Percentiles rank a stretch among this genome's conserved stretches.
These are phyloP conservation scores for Stachybotrys echinatus DNA, from an alignment of 2,329 filamentous ascomycete genomes.

Conservation along the genomic window DNA sequence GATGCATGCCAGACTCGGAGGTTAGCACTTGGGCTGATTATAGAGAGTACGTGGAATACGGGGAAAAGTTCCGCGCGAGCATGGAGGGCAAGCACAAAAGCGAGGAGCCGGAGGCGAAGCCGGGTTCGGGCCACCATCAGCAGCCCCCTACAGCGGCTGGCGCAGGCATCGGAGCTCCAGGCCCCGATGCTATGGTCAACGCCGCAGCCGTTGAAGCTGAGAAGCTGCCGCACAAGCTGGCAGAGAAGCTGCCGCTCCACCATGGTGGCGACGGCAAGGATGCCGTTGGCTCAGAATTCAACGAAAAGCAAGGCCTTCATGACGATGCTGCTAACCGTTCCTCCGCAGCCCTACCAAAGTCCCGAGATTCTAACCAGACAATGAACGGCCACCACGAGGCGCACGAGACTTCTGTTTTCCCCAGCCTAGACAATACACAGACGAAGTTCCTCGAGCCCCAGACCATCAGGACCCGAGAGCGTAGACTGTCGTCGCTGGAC, in stretches of 20 bases:
- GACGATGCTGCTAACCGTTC: slow-evolving; percentile 10
- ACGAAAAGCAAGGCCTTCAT: slow-evolving; percentile 37
- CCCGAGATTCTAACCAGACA: not conserved
- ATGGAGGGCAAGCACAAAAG: slow-evolving; percentile 48
- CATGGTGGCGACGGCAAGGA: slow-evolving; percentile 22
- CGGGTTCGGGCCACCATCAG: slow-evolving; percentile 22
- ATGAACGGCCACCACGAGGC: slow-evolving; percentile 21
- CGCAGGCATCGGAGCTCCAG: slow-evolving; percentile 37
- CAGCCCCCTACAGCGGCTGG: slow-evolving; percentile 25
- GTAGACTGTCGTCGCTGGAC: slow-evolving; percentile 47
- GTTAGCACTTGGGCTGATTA: slow-evolving; percentile 93
- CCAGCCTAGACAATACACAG: slow-evolving; percentile 36
- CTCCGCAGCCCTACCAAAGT: slow-evolving; percentile 7
- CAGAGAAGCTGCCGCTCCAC: slow-evolving; percentile 16
- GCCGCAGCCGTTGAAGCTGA: slow-evolving; percentile 23
- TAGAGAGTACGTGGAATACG: slow-evolving; percentile 74
- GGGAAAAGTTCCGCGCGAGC: slow-evolving; percentile 67
- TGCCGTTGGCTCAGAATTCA: slow-evolving; percentile 18
- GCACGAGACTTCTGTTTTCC: slow-evolving; percentile 39
- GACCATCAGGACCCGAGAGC: slow-evolving; percentile 36
- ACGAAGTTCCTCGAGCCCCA: slow-evolving; percentile 25
- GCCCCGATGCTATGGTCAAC: slow-evolving; percentile 31
- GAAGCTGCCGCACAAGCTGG: slow-evolving; percentile 25
- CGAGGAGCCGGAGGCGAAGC: slow-evolving; percentile 45
- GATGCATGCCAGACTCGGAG: slow-evolving; percentile 94